Evolutionary conservation across 2,329 filamentous ascomycete species (phyloP).

Genomic region (Sordariomycetes sp.): DNA sequence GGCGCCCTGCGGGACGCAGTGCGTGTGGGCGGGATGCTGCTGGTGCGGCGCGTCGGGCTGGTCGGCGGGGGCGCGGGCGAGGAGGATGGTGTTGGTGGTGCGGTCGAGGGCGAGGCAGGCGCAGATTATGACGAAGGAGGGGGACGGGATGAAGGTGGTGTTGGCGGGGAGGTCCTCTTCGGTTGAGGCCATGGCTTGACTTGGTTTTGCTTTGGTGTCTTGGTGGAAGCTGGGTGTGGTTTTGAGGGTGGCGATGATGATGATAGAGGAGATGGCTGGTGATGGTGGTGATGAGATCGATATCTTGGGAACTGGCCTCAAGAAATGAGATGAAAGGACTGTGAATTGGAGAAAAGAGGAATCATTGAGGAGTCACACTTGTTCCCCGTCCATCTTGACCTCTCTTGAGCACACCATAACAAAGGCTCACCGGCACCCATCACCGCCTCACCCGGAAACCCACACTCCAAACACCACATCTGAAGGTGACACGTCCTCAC

Average conservation of each 20-base stretch:
- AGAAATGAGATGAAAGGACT: no score
- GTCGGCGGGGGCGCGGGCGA: neutral
- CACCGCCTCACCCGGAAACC: neutral
- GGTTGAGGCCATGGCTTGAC: neutral
- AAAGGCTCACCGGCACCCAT: neutral
- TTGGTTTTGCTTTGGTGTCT: neutral
- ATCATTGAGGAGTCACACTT: neutral
- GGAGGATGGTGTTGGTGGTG: neutral
- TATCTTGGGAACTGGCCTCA: no score
- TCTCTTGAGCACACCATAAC: neutral
- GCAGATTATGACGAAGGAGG: neutral
- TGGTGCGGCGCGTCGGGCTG: neutral
- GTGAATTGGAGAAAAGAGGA: neutral
- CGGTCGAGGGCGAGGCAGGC: neutral
- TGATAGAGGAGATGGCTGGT: no score
- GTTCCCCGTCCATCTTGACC: neutral
- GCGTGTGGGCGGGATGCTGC: neutral
- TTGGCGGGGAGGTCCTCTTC: neutral
- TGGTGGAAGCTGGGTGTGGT: neutral
- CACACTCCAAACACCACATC: neutral
- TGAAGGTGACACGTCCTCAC: neutral
- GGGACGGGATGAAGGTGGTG: neutral
- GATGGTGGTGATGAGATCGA: no score
- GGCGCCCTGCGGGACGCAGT: neutral
- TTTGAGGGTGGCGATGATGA: no score